Evolutionary conservation across 2,329 filamentous ascomycete species (phyloP).

Genomic region (Diaporthe sp.): DNA sequence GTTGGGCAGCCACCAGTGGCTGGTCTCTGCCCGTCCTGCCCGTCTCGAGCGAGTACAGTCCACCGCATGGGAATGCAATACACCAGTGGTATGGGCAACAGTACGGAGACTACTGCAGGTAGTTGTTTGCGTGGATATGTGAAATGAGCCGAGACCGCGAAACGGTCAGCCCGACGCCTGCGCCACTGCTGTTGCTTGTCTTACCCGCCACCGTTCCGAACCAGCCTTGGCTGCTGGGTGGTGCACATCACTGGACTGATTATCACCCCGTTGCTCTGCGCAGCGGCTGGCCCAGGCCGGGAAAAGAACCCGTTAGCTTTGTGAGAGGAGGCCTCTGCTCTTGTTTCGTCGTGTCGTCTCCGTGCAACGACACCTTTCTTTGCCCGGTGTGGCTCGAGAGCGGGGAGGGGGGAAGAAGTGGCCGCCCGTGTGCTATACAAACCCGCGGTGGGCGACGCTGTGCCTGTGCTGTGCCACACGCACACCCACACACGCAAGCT

Average conservation of each 20-base stretch:
- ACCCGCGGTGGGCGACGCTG: slow-evolving; percentile 17
- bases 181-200: slow-evolving; percentile 16
- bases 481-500: neutral
- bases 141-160: slow-evolving; percentile 7
- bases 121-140: neutral
- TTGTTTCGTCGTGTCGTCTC: slow-evolving; percentile 5
- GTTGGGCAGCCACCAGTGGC: slow-evolving; percentile 30
- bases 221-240: neutral
- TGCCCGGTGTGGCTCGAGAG: neutral
- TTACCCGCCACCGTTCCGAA: neutral
- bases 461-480: slow-evolving; percentile 30
- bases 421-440: slow-evolving; percentile 33
- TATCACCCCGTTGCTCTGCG: neutral
- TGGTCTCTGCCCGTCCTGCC: neutral
- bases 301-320: neutral
- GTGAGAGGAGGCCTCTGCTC: slow-evolving; percentile 15
- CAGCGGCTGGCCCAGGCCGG: neutral
- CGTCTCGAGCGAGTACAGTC: neutral
- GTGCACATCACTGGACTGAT: neutral
- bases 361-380: slow-evolving; percentile 6
- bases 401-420: neutral
- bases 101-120: neutral
- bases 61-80: neutral
- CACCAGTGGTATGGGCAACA: neutral
- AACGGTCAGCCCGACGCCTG: slow-evolving; percentile 20